Base-by-base conservation (phyloP, 352 stramenopile genomes). In the Salisapilia sapeloensis region DNA sequence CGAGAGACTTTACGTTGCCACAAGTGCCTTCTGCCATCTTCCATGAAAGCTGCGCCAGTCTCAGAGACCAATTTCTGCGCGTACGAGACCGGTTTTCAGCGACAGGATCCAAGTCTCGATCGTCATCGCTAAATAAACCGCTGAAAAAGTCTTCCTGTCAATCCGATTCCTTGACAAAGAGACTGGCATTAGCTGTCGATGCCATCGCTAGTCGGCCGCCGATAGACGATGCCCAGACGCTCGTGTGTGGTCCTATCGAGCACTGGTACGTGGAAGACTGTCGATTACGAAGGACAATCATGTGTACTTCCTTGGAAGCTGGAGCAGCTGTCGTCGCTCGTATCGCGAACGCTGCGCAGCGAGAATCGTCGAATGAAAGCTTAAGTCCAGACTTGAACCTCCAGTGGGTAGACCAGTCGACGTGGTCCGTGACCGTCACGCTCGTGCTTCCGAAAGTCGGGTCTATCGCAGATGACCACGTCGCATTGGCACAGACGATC, bases 1-100 rank as follows among this genome's bases (percentile, higher is more conserved):
- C 52, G 10, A 48, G 61, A 27, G 65, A 78, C 24, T 81, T 81
- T 42, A 46, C 66, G n/a, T 40, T 81, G 12, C 53, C 46, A 6
- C 55, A 56, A 9, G 31, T 53, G n/a, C 41, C 56, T 28, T 74
- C 59, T 4, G 50, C 51, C 1, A 37, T 72, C 2, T 35, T 50
- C 3, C 61, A 78, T 23, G 65, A 78, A 26, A 78, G 70, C 30
- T 79, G 70, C 41, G 66, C 58, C n/a, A 75, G 57, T 30, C 47
- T 85, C 5, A 79, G 77, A 18, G 70, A 85, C 24, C 70, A 85
- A 28, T 85, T 85, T 18, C 59, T 82, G 24, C 72, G 67, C 41
- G 79, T 85, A 38, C 80, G 80, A 35, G 65, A 85, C 24, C 56
- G 62, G 11, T 85, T 85, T 38, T 79, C 63, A 0, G 50, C 50